Evolutionary conservation across 83 land plant species (phyloP), one percentile per base, ranked within the genome.

Genomic region (Isoetes engelmannii): DNA sequence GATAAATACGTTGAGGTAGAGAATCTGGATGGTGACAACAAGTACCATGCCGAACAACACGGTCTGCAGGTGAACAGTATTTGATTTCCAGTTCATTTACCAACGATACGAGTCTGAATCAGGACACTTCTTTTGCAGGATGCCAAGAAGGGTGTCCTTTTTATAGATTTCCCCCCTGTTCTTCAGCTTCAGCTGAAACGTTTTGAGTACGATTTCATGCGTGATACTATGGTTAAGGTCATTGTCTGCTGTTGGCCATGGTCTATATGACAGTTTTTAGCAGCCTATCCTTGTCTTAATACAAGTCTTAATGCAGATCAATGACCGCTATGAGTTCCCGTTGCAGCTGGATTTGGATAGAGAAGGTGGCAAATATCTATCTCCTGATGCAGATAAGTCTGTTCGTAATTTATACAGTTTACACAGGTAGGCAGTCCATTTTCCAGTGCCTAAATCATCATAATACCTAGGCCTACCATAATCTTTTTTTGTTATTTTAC

Each of bases 31-130:
- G 72, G 72, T 3, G 68, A 69, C 44, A 69, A 69, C 19, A 69
- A 69, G 72, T 69, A 69, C 18, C 72, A 69, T 69, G 72, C 72
- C 45, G 72, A 69, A 46, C 72, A 69, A 45, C 12, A 69, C 45
- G 72, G 72, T 18, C 41, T 69, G 68, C 72, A 69, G 68, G 72
- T 69, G 65, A 17, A 51, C 15, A 12, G 55, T 12, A 51, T 12
- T 15, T 12, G 13, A 3, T 51, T 12, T 51, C 17, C 0, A 51
- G 13, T 12, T 51, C 17, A 12, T 12, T 12, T 51, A 12, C 13
- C 55, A 17, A 51, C 1, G 15, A 3, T 15, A 12, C 55, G 3
- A 12, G 17, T 12, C 13, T 12, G 55, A 51, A 12, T 12, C 13
- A 12, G 55, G 55, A 17, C 2, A 12, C 3, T 51, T 15, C 13